Evolutionary conservation across 2,329 filamentous ascomycete genomes (phyloP), one percentile per base, ranked within the genome.

Genomic region (Verticillium dahliae): DNA sequence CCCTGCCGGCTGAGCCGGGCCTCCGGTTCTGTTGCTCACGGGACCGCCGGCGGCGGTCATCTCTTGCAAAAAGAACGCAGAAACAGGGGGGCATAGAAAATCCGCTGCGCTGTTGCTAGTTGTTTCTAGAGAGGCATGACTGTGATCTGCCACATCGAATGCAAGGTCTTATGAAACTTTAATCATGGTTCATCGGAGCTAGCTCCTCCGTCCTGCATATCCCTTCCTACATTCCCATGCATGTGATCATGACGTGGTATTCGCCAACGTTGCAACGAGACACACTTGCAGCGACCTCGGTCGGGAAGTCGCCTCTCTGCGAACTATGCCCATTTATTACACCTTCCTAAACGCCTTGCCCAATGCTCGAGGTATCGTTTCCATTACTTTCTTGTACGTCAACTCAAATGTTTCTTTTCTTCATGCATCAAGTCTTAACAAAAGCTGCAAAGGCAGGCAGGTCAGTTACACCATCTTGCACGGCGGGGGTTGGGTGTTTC

Each of bases 371-470:
- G 45, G 45, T 52, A 52, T 52, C 45, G 45, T 52, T 9, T 52
- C 45, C 18, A 18, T 52, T 52, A 52, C n/a, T 18, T n/a, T 52
- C 45, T 52, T 3, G 45, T 31, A 31, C 45, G n/a, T 27, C 45
- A 18, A 18, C n/a, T 52, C 45, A 27, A 3, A 45, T 18, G 6
- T 45, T 31, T 31, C 27, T 31, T 31, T 18, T 22, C 6, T 18
- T 22, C 4, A 13, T 37, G 7, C 31, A 58, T 65, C 56, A 66
- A 41, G 65, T 59, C 57, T 62, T 65, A 57, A 66, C 62, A 54
- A 62, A 66, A n/a, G 65, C 65, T 66, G 31, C 45, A 6, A 52
- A 52, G 1, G 6, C 13, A 11, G 1, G 6, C 10, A 11, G 31
- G 45, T 66, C 39, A 65, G 63, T 55, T 31, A 50, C 45, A 22